Evolutionary conservation across 306 rosid species (phyloP).

Genomic region (Castanopsis chinensis): DNA sequence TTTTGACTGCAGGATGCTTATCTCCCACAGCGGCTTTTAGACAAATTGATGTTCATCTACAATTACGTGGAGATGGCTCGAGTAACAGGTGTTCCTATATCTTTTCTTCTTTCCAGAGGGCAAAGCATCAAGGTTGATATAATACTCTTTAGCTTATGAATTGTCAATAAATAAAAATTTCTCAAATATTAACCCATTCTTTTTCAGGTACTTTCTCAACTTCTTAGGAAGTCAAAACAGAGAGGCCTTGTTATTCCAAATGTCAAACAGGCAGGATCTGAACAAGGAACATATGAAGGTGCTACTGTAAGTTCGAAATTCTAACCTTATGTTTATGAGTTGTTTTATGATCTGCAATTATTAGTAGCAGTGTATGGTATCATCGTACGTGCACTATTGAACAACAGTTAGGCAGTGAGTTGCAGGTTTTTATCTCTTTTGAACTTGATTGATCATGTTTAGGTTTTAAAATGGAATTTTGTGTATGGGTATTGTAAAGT

Average conservation of each 20-base stretch:
- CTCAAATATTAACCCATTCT: not conserved
- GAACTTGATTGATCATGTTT: not conserved
- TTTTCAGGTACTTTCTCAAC: slow-evolving; percentile 93
- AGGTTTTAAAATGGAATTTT: not conserved
- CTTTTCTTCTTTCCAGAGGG: slow-evolving; percentile 94
- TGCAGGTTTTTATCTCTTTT: not conserved
- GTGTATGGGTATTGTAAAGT: not conserved
- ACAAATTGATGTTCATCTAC: slow-evolving; percentile 90
- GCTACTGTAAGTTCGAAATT: slow-evolving; percentile 77
- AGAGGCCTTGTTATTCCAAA: slow-evolving; percentile 83
- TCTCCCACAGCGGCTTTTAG: slow-evolving; percentile 96
- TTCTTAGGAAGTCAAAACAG: slow-evolving; percentile 97
- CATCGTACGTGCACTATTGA: not conserved
- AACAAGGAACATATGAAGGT: slow-evolving; percentile 96
- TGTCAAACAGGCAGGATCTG: slow-evolving; percentile 90
- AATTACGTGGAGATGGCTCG: slow-evolving; percentile 99
- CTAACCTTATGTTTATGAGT: not conserved
- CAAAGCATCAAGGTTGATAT: slow-evolving; percentile 82
- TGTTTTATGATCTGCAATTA: not conserved
- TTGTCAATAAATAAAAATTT: not conserved
- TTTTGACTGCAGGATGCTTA: slow-evolving; percentile 79
- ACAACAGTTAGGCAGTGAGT: not conserved
- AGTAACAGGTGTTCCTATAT: slow-evolving; percentile 96
- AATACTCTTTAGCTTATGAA: not conserved
- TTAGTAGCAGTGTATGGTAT: not conserved